Base-by-base conservation (phyloP, 805 yeast genomes). In the Groenewaldozyma salmanticensis region DNA sequence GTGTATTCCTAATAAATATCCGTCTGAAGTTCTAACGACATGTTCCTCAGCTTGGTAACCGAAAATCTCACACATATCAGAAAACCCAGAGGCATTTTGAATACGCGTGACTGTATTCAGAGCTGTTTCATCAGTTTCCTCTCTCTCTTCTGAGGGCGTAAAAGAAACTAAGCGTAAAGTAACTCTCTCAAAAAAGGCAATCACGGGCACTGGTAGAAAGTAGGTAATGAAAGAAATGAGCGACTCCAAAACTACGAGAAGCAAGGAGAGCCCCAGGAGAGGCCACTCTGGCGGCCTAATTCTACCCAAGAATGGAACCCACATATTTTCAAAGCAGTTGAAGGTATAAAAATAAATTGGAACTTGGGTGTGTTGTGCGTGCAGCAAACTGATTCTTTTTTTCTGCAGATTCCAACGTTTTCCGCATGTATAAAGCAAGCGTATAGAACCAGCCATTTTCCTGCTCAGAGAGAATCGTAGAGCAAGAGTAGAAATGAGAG, bases 41-140 rank as follows among this genome's bases (percentile, higher is more conserved):
- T 84, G 88, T 52, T 80, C 83, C 50, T 87, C 88, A 11, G 80
- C 70, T 1, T 63, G 66, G 52, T 81, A 83, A 1, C 87, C 90
- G 55, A 78, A 83, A 1, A 81, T 46, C 1, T 52, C 60, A 44
- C 87, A 81, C 66, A 88, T 75, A 36, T 79, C 79, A 38, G 72
- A 74, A 45, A 88, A 76, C 20, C 57, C 61, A 13, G 44, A 41
- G 21, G 60, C 60, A 9, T 43, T 36, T n/a, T 51, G 40, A 2
- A 55, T 43, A 6, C 49, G 45, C 6, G 47, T 32, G 5, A 47
- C 48, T 4, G 47, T n/a, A 3, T 35, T 24, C 9, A 16, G 31
- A 5, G 37, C 27, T 9, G 17, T 42, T 2, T 46, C 39, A 27
- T 46, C 48, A 11, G 16, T 34, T 22, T 22, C 31, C 20, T 35